Evolutionary conservation across 2,329 filamentous ascomycete species (phyloP).

Genomic region (Sclerotinia minor): DNA sequence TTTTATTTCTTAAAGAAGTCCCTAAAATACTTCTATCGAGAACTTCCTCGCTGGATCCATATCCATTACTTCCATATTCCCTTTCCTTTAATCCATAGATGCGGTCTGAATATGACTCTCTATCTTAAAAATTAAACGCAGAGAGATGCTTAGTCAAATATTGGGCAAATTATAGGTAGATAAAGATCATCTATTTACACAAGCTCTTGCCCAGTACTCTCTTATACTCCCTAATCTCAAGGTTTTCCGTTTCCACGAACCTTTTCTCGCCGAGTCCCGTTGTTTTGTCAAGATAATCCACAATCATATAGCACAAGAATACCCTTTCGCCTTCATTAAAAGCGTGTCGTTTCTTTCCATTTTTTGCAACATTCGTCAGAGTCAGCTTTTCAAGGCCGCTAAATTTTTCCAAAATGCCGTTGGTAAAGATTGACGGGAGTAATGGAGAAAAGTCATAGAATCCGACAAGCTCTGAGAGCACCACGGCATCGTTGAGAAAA

Average conservation of each 20-base stretch:
- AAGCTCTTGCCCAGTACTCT: not conserved
- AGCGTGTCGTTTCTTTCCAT: not conserved
- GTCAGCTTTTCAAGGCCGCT: not conserved
- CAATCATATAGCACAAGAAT: not conserved
- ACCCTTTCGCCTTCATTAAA: not conserved
- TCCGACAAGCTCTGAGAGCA: too few species aligned
- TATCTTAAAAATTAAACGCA: too few species aligned
- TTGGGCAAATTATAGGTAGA: accelerated
- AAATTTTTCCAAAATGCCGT: too few species aligned
- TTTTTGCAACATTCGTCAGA: not conserved
- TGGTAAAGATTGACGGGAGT: too few species aligned
- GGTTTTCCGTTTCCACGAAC: not conserved
- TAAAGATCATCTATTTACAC: not conserved
- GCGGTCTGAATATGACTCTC: too few species aligned
- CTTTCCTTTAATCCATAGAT: too few species aligned
- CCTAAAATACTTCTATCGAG: not conserved
- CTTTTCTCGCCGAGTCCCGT: not conserved
- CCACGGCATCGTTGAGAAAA: too few species aligned
- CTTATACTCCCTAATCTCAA: not conserved
- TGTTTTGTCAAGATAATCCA: not conserved
- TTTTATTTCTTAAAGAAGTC: not conserved
- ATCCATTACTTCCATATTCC: too few species aligned
- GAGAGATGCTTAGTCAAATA: too few species aligned
- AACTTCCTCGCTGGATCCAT: too few species aligned
- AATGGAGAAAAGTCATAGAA: too few species aligned